Conservation (phyloP, 164 flowering plant genomes). For the Kingdonia uniflora region DNA sequence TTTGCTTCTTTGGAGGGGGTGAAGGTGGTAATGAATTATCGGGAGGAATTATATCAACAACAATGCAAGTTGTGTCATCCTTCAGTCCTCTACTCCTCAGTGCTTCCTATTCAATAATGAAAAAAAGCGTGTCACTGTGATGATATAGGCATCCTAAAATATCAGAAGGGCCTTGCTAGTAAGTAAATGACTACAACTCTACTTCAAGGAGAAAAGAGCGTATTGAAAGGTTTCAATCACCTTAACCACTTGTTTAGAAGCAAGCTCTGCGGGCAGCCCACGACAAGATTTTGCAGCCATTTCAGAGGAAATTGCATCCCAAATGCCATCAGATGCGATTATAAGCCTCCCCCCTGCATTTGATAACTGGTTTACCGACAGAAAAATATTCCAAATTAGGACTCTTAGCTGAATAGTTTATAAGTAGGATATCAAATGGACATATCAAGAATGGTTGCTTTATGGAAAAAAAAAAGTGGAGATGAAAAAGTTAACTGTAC, state of each 20-base stretch:
- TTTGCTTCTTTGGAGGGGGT: constrained; percentile 52
- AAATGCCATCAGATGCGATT: constrained; percentile 88
- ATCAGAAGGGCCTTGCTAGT: no score
- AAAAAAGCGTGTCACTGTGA: no score
- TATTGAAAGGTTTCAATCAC: constrained; percentile 19
- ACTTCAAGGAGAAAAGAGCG: neutral
- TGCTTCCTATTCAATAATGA: no score
- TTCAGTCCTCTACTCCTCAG: constrained; percentile 66
- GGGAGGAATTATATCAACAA: constrained; percentile 85
- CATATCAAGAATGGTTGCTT: neutral
- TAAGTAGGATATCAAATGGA: neutral
- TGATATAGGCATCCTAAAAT: constrained; percentile 10
- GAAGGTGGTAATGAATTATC: constrained; percentile 28
- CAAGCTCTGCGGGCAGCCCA: constrained; percentile 89
- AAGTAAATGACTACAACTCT: no score
- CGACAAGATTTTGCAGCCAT: constrained; percentile 72
- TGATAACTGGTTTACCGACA: constrained; percentile 40
- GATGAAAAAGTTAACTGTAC: no score
- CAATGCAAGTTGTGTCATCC: constrained; percentile 90
- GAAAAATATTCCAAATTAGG: constrained; percentile 8
- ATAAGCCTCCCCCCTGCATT: constrained; percentile 81
- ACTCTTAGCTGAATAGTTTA: neutral
- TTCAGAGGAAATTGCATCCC: constrained; percentile 86
- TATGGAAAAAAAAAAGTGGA: neutral
- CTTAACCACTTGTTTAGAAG: constrained; percentile 85